Evolutionary conservation across 495 filamentous ascomycete genomes (phyloP).

Genomic region (Apodospora peruviana): DNA sequence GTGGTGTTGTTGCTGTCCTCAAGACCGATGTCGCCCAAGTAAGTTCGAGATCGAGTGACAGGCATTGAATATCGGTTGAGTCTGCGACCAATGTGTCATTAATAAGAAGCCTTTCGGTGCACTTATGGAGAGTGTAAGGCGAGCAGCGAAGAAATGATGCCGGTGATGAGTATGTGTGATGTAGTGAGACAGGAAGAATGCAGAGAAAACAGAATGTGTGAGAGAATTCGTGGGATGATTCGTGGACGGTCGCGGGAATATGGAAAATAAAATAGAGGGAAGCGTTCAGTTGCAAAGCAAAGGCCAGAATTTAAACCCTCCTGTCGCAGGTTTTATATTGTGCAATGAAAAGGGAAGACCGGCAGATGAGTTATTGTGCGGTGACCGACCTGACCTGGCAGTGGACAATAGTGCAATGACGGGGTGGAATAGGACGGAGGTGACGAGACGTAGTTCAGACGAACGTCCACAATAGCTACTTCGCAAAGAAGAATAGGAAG

Average conservation of each 20-base stretch:
- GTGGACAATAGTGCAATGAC: not conserved
- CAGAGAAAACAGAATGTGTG: not conserved
- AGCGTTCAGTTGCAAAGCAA: too few relatives aligned
- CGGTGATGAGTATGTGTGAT: not conserved
- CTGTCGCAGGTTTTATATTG: not conserved
- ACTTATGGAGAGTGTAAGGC: too few relatives aligned
- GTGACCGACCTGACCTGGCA: too few relatives aligned
- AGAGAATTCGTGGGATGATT: too few relatives aligned
- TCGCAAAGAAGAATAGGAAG: too few relatives aligned
- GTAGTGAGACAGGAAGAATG: not conserved
- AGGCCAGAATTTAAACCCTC: not conserved
- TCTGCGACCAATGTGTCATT: slow-evolving; percentile 30
- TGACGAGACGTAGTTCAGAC: not conserved
- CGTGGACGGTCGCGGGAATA: too few relatives aligned
- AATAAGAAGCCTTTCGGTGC: not conserved
- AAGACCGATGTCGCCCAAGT: slow-evolving; percentile 49
- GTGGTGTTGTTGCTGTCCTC: slow-evolving; percentile 68
- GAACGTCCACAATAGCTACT: too few relatives aligned
- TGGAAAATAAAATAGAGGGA: too few relatives aligned
- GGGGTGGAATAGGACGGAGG: not conserved
- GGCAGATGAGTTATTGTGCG: not conserved
- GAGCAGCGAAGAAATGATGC: not conserved
- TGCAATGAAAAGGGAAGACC: not conserved
- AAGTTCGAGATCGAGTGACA: slow-evolving; percentile 59
- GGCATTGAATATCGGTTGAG: slow-evolving; percentile 89